These are phyloP conservation scores for Triticum aestivum DNA, from an alignment of 176 grass and related monocot species.

Conservation along the genomic window IWGSC_CS_RefSeq_v2.1 NC_057804.1:184835811-184836310, in stretches of 20 bases:
- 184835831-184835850: not conserved
- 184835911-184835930: slow-evolving; percentile 13
- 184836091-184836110: not conserved
- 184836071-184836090: slow-evolving; percentile 26
- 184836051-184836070: slow-evolving; percentile 21
- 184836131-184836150: slow-evolving; percentile 56
- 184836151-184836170: slow-evolving; percentile 35
- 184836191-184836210: not conserved
- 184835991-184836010: slow-evolving; percentile 52
- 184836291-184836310: slow-evolving; percentile 81
- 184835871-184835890: not conserved
- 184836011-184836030: slow-evolving; percentile 40
- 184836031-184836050: slow-evolving; percentile 29
- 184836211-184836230: not conserved
- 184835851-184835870: not conserved
- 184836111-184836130: slow-evolving; percentile 31
- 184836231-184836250: not conserved
- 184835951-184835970: slow-evolving; percentile 88
- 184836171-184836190: not conserved
- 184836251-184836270: slow-evolving; percentile 47
- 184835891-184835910: not conserved
- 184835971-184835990: slow-evolving; percentile 62
- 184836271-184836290: slow-evolving; percentile 75
- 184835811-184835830: slow-evolving; percentile 53
- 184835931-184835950: not conserved